Base-by-base conservation (phyloP, 805 yeast genomes). In the Metschnikowia proteae region DNA sequence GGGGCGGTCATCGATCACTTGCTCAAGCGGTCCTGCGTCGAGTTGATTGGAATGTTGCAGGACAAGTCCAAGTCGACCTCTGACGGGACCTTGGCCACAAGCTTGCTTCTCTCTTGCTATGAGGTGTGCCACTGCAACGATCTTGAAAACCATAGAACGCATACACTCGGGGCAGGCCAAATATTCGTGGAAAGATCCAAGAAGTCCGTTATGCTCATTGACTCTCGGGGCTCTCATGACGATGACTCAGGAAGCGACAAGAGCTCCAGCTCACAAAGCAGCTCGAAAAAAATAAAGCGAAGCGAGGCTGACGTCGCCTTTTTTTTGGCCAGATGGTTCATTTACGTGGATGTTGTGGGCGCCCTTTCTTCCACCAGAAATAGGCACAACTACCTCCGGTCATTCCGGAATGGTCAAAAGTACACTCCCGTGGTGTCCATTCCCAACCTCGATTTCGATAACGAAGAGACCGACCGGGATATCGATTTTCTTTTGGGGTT, bases 261-360 rank as follows among this genome's bases (percentile, higher is more conserved):
- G 23, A 4, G 29, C 3, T 38, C 42, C 4, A 45, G 49, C 13
- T 9, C 34, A 6, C 35, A 26, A 8, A 23, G 45, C 30, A 23
- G 10, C 10, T 28, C 45, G 3, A 13, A 37, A 5, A 7, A 34
- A 7, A 34, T 64, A 2, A 55, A 60, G 6, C 43, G 51, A 22
- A 47, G 48, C 27, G 75, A 71, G 45, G 57, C 68, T 42, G 75
- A 75, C 52, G 68, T 79, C 10, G 64, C 80, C 0, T 80, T 68
- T 52, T 86, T 86, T 55, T 66, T 86, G 39, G 69, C 78, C 53
- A 65, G 90, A 45, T 83, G 89, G 88, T 84, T 81, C 60, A 82
- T 81, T 0, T 86, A 83, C 58, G 66, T 83, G 31, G 89, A 84
- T 57, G 78, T 83, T 3, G 70, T 85, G 22, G 84, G 88, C 0